Base-by-base conservation (phyloP, 2,329 filamentous ascomycete genomes). In the Phoma sp. region DNA sequence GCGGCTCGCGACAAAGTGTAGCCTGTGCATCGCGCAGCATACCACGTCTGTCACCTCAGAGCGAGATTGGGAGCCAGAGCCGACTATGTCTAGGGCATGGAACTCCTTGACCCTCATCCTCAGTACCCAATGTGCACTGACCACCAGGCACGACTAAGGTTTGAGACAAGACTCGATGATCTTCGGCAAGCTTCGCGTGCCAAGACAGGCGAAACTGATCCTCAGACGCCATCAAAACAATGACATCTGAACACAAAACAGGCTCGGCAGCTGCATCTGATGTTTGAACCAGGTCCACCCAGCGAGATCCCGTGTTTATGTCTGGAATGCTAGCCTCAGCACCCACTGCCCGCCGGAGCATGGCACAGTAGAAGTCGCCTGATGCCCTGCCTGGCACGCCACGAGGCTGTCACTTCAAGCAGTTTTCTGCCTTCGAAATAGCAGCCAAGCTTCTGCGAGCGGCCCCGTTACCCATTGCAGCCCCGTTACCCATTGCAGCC, bases 151-250 rank as follows among this genome's bases (percentile, higher is more conserved):
- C 45, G 55, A 57, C 55, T 47, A 60, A 55, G 44, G 44, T 60
- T 61, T 43, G 46, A 58, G 35, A 60, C 60, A 68, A 65, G 60
- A 57, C 48, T 51, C 55, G 52, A 53, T 45, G 61, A 65, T 65
- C 57, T 53, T 51, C 36, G 36, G 47, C 51, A 70, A 69, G 66
- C 64, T 62, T 69, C 46, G 55, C 21, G 40, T 49, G 69, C 67
- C 67, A 71, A 72, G 70, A 52, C 56, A 32, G 24, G 48, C 66
- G 70, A 74, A 74, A 74, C 71, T 38, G 31, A 46, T 58, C 52
- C 60, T 63, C 67, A 70, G 55, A 74, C 71, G 64, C 62, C 55
- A 60, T 43, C 69, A 67, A 73, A 72, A 73, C 71, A 62, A 52
- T 57, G 52, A 62, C 56, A 55, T 55, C 54, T 55, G 60, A 60